These are phyloP conservation scores for Chlorella sorokiniana DNA, from an alignment of 139 green algal genomes.

Conservation along the genomic window DNA sequence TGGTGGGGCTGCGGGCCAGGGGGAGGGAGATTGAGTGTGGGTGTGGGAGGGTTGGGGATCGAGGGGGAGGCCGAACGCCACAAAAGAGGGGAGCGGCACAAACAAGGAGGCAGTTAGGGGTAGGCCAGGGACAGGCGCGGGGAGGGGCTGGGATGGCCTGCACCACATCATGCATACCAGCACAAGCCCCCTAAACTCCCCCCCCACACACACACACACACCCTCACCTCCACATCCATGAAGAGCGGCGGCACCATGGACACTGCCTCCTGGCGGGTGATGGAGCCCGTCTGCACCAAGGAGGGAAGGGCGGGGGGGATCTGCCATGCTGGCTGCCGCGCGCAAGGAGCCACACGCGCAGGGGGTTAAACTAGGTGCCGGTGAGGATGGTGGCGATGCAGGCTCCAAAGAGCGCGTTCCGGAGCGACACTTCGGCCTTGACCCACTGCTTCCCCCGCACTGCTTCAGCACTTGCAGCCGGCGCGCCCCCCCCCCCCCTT, in stretches of 20 bases:
- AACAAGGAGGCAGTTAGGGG: too few relatives aligned
- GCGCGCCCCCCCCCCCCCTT: too few relatives aligned
- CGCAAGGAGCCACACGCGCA: too few relatives aligned
- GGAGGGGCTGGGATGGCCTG: too few relatives aligned
- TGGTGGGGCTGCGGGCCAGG: conserved; percentile 76
- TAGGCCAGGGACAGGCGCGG: too few relatives aligned
- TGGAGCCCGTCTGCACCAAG: conserved; percentile 67
- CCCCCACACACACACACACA: background rate
- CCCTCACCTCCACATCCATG: conserved; percentile 77
- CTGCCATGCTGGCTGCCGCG: too few relatives aligned
- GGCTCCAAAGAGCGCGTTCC: background rate
- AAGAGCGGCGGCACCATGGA: conserved; percentile 98
- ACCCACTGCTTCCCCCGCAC: too few relatives aligned
- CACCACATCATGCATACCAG: background rate
- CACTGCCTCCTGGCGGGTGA: conserved; percentile 97
- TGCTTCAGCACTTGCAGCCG: too few relatives aligned
- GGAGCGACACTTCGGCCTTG: background rate
- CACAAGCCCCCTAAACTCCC: background rate
- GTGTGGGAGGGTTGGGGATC: too few relatives aligned
- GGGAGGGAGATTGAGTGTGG: background rate
- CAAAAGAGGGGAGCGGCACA: background rate
- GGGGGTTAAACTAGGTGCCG: too few relatives aligned
- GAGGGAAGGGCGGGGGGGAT: background rate
- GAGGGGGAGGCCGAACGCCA: background rate
- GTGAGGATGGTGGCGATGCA: too few relatives aligned